Evolutionary conservation across 106 monocot genomes (phyloP).

Genomic region (Xerophyta viscosa): DNA sequence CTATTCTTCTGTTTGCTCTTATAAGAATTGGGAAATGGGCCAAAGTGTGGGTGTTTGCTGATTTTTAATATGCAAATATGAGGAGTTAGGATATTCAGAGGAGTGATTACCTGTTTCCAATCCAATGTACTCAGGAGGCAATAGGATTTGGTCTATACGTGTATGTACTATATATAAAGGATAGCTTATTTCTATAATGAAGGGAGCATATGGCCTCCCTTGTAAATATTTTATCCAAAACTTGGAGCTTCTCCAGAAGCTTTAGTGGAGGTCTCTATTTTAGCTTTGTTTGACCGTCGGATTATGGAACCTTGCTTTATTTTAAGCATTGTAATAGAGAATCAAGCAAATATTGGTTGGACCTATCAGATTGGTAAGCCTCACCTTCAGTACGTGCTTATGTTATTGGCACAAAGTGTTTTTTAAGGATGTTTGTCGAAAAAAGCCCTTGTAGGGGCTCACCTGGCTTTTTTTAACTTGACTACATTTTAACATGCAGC

Average conservation of each 20-base stretch:
- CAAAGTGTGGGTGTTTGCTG: not conserved
- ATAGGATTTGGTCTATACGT: constrained; percentile 15
- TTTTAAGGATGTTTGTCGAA: too few species aligned
- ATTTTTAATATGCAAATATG: not conserved
- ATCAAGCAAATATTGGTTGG: too few species aligned
- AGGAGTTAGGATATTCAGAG: not conserved
- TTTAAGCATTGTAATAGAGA: too few species aligned
- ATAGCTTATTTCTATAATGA: not conserved
- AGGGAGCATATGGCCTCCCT: not conserved
- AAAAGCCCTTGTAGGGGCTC: too few species aligned
- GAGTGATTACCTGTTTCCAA: constrained; percentile 5
- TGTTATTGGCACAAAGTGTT: too few species aligned
- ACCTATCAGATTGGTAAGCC: too few species aligned
- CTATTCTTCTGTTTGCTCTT: not conserved
- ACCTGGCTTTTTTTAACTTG: too few species aligned
- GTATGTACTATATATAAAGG: not conserved
- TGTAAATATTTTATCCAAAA: not conserved
- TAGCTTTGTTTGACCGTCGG: not conserved
- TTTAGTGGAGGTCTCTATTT: not conserved
- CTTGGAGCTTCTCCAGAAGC: not conserved
- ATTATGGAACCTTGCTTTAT: not conserved
- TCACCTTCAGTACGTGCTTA: too few species aligned
- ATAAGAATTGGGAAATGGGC: too few species aligned
- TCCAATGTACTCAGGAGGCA: constrained; percentile 7
- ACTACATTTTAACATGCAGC: too few species aligned